Evolutionary conservation across 495 filamentous ascomycete species (phyloP), one percentile per base, ranked within the genome.

Genomic region (Delitschia confertaspora): DNA sequence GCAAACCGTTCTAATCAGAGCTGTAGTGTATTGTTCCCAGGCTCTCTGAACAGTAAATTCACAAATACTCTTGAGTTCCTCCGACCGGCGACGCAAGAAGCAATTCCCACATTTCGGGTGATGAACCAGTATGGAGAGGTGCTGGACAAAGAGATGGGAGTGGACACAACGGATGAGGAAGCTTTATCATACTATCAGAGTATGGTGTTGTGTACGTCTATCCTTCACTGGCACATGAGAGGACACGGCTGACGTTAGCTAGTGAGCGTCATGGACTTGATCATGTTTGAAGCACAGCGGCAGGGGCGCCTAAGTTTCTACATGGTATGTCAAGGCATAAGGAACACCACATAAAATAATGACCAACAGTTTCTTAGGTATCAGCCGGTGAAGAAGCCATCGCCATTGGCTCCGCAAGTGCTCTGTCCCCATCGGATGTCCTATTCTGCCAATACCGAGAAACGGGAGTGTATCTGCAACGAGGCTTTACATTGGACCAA

Each of bases 381-480:
- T 88, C 84, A 16, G 87, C 87, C 2, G 91, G 91, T 33, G 91
- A 99, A 69, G 91, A 96, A 70, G 91, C 88, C 25, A 88, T 94
- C 17, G 81, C 83, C 20, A 79, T 96, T 9, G 91, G 83, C 6
- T 89, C 82, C 0, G 84, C 88, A 2, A 83, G 83, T 18, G 85
- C 86, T 6, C 65, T 99, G 20, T 68, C 71, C 16, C 79, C 74
- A n/a, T 74, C 84, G 44, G 93, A 99, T 54, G 84, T 94, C 11
- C 71, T 95, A 19, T 99, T 95, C 53, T 84, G 82, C 34, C 91
- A 99, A 58, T 99, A 99, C 57, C 80, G 91, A 43, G 91, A 99
- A 65, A 75, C 88, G 20, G 91, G 88, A 2, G 81, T 93, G 10
- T 89, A 93, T 61, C 73, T 82, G 51, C 83, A 95, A 59, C 79